These are phyloP conservation scores for Apiosordaria backusii DNA, from an alignment of 495 filamentous ascomycete species.

Conservation along the genomic window DNA sequence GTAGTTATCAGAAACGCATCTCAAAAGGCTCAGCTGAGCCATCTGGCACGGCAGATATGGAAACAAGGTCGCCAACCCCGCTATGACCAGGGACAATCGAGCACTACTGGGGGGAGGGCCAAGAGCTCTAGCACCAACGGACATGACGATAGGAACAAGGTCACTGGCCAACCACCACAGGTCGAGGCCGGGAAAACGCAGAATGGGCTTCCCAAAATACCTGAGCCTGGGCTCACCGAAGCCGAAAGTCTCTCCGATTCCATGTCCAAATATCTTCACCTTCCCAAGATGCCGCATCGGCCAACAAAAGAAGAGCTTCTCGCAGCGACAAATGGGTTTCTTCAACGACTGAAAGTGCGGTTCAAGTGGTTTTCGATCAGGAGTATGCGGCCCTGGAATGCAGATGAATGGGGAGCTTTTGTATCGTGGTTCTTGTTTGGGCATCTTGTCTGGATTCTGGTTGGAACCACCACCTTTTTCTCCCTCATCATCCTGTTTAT, in stretches of 20 bases:
- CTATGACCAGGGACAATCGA: constrained; percentile 18
- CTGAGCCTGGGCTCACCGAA: constrained; percentile 27
- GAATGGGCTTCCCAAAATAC: constrained; percentile 11
- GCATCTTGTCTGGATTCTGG: constrained; percentile 88
- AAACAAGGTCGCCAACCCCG: constrained; percentile 26
- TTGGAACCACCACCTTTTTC: constrained; percentile 97
- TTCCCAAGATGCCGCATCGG: constrained; percentile 68
- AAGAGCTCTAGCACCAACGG: constrained; percentile 39
- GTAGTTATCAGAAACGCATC: constrained; percentile 30
- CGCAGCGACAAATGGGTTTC: constrained; percentile 86
- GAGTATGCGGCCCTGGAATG: constrained; percentile 91
- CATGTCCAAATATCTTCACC: constrained; percentile 56
- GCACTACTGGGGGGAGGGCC: constrained; percentile 18
- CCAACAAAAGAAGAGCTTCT: constrained; percentile 93
- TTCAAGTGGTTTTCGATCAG: constrained; percentile 98
- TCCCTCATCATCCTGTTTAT: constrained; percentile 82
- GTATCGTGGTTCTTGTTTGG: constrained; percentile 93
- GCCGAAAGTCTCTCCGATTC: constrained; percentile 30
- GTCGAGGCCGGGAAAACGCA: constrained; percentile 13
- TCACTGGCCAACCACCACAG: constrained; percentile 2
- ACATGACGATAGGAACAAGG: constrained; percentile 23
- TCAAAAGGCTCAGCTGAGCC: constrained; percentile 37
- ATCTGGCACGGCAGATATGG: constrained; percentile 41
- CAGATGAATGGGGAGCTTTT: constrained; percentile 91
- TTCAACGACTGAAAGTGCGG: constrained; percentile 82